Conservation (phyloP, 768 basidiomycete genomes). For the Hydnomerulius pinastri region DNA sequence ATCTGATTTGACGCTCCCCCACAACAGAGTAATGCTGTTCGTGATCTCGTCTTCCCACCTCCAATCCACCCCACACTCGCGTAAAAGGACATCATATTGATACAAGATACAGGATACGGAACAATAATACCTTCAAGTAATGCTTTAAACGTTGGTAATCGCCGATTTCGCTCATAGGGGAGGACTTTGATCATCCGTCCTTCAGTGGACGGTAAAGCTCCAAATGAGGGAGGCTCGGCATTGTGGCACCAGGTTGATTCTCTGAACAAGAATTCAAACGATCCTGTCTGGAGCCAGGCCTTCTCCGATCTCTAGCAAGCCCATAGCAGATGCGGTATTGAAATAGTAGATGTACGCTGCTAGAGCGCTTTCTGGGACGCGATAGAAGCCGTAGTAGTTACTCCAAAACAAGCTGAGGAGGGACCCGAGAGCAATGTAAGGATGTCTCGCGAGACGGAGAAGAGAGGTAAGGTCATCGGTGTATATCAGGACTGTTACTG, state of each 20-base stretch:
- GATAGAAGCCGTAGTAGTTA: too few species aligned
- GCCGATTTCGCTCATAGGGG: too few species aligned
- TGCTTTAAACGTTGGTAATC: conserved; percentile 22
- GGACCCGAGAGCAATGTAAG: too few species aligned
- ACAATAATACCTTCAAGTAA: conserved; percentile 41
- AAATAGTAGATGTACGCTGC: conserved; percentile 38
- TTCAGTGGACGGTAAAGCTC: background rate
- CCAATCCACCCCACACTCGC: conserved; percentile 36
- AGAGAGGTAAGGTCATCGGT: conserved; percentile 35
- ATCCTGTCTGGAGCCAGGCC: background rate
- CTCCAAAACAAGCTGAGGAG: too few species aligned
- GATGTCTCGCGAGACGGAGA: too few species aligned
- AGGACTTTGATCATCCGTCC: too few species aligned
- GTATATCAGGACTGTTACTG: conserved; percentile 37
- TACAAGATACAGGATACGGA: conserved; percentile 38
- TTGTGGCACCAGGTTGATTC: too few species aligned
- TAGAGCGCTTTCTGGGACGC: conserved; percentile 32
- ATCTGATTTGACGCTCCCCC: too few species aligned
- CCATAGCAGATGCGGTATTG: conserved; percentile 36
- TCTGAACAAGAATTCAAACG: background rate
- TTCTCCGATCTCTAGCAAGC: conserved; percentile 13
- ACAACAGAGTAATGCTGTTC: too few species aligned
- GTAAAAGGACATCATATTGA: conserved; percentile 37
- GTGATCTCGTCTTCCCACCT: conserved; percentile 32
- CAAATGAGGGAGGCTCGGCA: background rate